A percentile compares a stretch with the other conserved stretches of the same genome.
Evolutionary conservation across 2,329 filamentous ascomycete genomes (phyloP).

Genomic region (Penicillium sp.): DNA sequence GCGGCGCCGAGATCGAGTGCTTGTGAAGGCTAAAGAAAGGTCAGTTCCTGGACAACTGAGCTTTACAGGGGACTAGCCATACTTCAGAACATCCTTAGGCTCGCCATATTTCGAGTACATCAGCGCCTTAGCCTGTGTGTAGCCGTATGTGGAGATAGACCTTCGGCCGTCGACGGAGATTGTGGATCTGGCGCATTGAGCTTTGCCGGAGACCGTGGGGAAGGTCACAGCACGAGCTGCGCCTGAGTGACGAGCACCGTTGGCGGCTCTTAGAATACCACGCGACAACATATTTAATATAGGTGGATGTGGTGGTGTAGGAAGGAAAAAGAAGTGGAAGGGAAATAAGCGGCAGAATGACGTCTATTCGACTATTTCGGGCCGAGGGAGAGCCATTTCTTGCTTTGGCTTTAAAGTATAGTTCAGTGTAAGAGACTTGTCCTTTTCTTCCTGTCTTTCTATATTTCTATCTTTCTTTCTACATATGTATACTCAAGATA

Average conservation of each 20-base stretch:
- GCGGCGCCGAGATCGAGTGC: conserved; percentile 47
- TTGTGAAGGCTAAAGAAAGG: conserved; percentile 39
- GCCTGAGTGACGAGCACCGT: conserved; percentile 11
- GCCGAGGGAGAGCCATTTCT: conserved; percentile 10
- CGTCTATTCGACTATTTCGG: conserved; percentile 14
- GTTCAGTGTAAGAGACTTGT: not conserved
- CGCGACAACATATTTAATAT: conserved; percentile 29
- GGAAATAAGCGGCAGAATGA: conserved; percentile 9
- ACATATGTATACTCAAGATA: not conserved
- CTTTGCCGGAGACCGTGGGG: not conserved
- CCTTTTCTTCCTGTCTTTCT: not conserved
- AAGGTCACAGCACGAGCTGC: conserved; percentile 1
- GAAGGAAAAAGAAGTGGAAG: not conserved
- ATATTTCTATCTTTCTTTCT: not conserved
- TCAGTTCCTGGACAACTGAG: not conserved
- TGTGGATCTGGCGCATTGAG: conserved; percentile 12
- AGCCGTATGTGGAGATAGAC: conserved; percentile 46
- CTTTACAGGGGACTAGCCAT: conserved; percentile 4
- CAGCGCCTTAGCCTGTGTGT: conserved; percentile 48
- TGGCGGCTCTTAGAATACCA: conserved; percentile 21
- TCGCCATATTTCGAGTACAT: conserved; percentile 48
- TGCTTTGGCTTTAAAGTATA: not conserved
- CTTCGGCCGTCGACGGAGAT: conserved; percentile 27
- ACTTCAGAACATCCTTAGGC: conserved; percentile 47
- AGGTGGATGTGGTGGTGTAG: not conserved